phyloP scores from a whole-genome alignment of 192 early-diverging fungal species.

The Lobosporangium transversale region DNA sequence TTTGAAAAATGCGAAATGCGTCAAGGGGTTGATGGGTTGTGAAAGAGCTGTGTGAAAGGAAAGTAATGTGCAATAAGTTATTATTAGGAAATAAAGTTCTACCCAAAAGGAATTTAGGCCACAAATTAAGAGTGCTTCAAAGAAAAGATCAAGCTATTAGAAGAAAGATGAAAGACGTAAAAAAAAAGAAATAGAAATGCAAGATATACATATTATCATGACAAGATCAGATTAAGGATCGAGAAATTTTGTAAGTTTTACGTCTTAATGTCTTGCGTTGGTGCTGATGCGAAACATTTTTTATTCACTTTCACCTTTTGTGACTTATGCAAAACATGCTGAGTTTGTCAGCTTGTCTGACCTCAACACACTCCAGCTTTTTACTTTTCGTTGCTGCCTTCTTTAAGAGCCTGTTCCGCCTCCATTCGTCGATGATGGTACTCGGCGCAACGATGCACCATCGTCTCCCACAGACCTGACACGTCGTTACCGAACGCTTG shows the following conservation, averaged over 20 bases:
- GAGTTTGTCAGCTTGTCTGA: too few species aligned
- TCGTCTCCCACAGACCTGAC: not conserved
- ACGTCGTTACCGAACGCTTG: not conserved
- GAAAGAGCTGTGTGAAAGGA: too few species aligned
- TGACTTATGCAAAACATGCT: too few species aligned
- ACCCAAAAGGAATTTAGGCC: not conserved
- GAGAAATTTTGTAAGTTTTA: not conserved
- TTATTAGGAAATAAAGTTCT: too few species aligned
- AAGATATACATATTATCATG: not conserved
- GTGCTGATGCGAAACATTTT: too few species aligned
- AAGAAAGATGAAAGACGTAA: not conserved
- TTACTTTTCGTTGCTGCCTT: too few species aligned
- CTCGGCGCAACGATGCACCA: not conserved
- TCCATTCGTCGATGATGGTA: slow-evolving; percentile 3
- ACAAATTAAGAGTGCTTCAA: not conserved
- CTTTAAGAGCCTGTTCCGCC: not conserved
- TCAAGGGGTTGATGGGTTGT: too few species aligned
- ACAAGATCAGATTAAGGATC: not conserved
- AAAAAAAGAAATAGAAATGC: not conserved
- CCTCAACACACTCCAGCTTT: too few species aligned
- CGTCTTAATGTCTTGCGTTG: too few species aligned
- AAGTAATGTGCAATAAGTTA: too few species aligned
- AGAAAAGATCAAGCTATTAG: not conserved
- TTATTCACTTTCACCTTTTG: too few species aligned
- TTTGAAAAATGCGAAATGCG: too few species aligned